A percentile compares a stretch with the other conserved stretches of the same genome.
Conservation (phyloP, 768 basidiomycete genomes). For the Kockovaella imperatae region DNA sequence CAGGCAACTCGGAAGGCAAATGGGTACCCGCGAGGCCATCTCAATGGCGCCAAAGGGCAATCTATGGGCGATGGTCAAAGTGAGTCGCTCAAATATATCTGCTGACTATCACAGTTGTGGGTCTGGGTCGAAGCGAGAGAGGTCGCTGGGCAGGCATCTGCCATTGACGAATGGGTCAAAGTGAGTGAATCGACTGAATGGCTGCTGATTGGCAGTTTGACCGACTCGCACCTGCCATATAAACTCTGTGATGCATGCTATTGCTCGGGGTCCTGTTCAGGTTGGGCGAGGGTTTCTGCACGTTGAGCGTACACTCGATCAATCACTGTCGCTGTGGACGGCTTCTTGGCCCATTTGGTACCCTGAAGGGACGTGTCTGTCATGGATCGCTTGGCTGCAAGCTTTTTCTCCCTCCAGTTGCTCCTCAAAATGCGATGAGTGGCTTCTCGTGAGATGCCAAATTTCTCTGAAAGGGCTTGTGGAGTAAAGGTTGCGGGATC, state of each 20-base stretch:
- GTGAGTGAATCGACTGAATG: constrained; percentile 49
- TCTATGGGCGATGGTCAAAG: constrained; percentile 81
- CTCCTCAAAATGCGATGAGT: constrained; percentile 71
- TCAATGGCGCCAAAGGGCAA: constrained; percentile 61
- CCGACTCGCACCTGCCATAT: constrained; percentile 53
- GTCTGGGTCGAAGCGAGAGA: constrained; percentile 86
- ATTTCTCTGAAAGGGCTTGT: constrained; percentile 62
- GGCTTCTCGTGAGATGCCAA: constrained; percentile 72
- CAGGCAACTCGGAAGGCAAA: constrained; percentile 80
- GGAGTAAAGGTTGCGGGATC: constrained; percentile 62
- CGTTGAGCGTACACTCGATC: background rate
- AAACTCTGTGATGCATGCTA: background rate
- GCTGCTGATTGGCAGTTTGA: constrained; percentile 20
- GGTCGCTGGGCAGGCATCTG: constrained; percentile 63
- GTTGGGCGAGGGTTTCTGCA: background rate
- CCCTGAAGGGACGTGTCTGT: background rate
- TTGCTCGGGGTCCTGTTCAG: background rate
- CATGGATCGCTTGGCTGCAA: background rate
- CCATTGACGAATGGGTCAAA: constrained; percentile 79
- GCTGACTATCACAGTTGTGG: constrained; percentile 59
- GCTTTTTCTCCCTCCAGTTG: constrained; percentile 45
- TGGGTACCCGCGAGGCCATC: constrained; percentile 65
- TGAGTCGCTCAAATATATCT: constrained; percentile 42
- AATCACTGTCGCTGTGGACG: too few species aligned
- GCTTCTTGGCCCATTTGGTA: constrained; percentile 3